Evolutionary conservation across 73 alveolate species (phyloP).

Genomic region (Symbiodinium pilosum): DNA sequence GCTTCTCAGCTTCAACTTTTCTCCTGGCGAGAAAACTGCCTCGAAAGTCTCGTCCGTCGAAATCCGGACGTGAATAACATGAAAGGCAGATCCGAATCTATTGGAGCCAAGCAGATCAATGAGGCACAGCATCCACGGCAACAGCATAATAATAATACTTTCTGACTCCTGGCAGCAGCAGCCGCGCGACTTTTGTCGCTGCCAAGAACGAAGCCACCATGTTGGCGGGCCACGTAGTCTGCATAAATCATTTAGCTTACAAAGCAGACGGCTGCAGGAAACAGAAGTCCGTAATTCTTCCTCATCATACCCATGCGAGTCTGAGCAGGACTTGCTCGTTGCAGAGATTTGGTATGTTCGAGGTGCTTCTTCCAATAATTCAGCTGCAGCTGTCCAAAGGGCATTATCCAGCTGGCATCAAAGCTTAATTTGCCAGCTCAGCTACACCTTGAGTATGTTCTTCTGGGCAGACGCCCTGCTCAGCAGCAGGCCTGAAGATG

Average conservation of each 20-base stretch:
- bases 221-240: not conserved
- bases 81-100: not conserved
- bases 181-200: not conserved
- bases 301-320: too few species aligned
- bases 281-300: too few species aligned
- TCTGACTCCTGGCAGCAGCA: not conserved
- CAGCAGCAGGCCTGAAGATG: conserved; percentile 42
- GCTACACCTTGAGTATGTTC: not conserved
- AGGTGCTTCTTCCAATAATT: too few species aligned
- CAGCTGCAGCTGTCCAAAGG: not conserved
- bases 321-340: too few species aligned
- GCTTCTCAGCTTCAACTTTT: not conserved
- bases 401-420: not conserved
- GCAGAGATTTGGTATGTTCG: too few species aligned
- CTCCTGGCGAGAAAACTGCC: not conserved
- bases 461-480: conserved; percentile 37
- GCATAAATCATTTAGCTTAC: not conserved
- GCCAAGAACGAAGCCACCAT: not conserved
- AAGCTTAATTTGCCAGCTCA: not conserved
- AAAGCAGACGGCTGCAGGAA: not conserved
- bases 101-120: not conserved
- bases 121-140: not conserved
- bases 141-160: not conserved
- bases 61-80: not conserved
- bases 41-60: not conserved